phyloP scores from a whole-genome alignment of 225 moss, liverwort and hornwort species.

The Lunularia cruciata region DNA sequence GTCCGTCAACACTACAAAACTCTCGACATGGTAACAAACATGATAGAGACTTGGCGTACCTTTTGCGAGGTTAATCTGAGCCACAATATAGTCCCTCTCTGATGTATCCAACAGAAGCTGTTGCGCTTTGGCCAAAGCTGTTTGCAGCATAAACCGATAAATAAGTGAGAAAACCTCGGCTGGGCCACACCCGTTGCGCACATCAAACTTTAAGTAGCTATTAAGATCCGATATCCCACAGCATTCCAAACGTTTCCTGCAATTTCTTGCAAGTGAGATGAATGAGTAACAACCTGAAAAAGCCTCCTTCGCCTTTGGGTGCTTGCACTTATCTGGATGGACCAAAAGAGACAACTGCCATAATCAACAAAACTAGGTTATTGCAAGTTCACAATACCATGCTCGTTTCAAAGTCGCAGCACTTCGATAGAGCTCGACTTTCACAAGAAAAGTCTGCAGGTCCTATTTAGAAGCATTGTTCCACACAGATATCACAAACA shows the following conservation, averaged over 20 bases:
- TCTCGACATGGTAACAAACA: neutral
- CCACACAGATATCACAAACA: too few relatives aligned
- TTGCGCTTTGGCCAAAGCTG: conserved; percentile 90
- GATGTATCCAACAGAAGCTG: conserved; percentile 78
- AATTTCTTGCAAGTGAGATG: neutral
- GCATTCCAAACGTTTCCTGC: neutral
- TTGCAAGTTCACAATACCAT: too few relatives aligned
- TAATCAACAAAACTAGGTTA: conserved; percentile 5
- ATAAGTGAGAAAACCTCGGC: neutral
- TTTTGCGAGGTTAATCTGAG: conserved; percentile 81
- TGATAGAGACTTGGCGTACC: conserved; percentile 16
- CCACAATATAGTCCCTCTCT: conserved; percentile 88
- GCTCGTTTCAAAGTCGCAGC: too few relatives aligned
- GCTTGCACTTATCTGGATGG: conserved; percentile 99
- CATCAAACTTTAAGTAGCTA: too few relatives aligned
- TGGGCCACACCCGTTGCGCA: too few relatives aligned
- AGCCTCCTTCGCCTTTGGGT: conserved; percentile 85
- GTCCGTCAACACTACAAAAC: neutral
- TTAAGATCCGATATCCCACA: too few relatives aligned
- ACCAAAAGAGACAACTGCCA: conserved; percentile 74
- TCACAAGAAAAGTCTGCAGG: too few relatives aligned
- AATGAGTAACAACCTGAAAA: conserved; percentile 44
- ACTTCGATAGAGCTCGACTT: too few relatives aligned
- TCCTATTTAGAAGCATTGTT: too few relatives aligned
- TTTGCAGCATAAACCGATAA: neutral